These are phyloP conservation scores for Persicaria maculosa DNA, from an alignment of 148 eudicot species.

Conservation along the genomic window DNA sequence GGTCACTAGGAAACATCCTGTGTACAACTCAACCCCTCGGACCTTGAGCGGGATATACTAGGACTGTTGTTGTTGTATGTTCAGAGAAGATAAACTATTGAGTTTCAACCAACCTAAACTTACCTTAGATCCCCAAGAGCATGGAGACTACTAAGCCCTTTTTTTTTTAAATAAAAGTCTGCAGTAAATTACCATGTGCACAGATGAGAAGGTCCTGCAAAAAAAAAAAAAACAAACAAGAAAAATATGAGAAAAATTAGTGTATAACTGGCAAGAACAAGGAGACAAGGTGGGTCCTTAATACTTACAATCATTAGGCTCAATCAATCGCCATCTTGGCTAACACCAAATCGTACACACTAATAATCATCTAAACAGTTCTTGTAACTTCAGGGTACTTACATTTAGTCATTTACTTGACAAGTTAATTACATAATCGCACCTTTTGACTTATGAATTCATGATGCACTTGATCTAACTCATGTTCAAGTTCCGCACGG, in stretches of 20 bases:
- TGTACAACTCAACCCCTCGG: too few species aligned
- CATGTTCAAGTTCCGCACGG: neutral
- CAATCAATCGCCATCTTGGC: constrained; percentile 8
- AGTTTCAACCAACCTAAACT: constrained; percentile 9
- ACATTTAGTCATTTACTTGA: neutral
- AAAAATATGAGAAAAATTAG: neutral
- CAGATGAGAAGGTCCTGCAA: neutral
- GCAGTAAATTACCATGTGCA: constrained; percentile 2
- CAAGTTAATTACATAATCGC: neutral
- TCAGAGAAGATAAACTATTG: neutral
- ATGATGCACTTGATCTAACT: neutral
- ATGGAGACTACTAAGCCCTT: neutral
- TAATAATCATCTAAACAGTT: neutral
- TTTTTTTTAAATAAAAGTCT: neutral
- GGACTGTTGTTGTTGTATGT: neutral
- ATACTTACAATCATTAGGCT: constrained; percentile 9
- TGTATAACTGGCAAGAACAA: constrained; percentile 4
- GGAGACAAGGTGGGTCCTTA: constrained; percentile 12
- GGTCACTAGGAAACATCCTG: too few species aligned
- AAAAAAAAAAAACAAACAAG: neutral
- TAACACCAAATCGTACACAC: neutral
- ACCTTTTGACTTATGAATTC: neutral
- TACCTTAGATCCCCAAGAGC: neutral
- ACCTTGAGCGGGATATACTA: too few species aligned
- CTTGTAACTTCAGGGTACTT: neutral